A percentile compares a stretch with the other conserved stretches of the same genome.
Conservation (phyloP, 495 filamentous ascomycete species). For the Aspergillus bridgeri region DNA sequence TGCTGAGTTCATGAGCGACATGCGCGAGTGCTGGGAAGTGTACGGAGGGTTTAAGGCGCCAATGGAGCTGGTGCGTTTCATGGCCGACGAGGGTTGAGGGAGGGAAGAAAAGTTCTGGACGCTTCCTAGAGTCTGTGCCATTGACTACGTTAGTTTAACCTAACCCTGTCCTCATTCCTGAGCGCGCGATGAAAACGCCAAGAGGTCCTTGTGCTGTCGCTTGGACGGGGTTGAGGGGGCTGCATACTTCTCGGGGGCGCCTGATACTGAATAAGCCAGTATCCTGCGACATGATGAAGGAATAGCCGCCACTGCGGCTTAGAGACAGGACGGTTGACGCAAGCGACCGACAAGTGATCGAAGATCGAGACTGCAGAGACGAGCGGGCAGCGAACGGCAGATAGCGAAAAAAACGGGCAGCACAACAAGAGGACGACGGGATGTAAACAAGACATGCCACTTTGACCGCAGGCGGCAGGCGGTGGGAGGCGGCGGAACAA, state of each 20-base stretch:
- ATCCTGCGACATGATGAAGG: constrained; percentile 67
- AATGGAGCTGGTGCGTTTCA: constrained; percentile 90
- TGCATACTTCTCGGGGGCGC: constrained; percentile 66
- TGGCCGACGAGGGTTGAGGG: constrained; percentile 86
- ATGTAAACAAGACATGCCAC: constrained; percentile 33
- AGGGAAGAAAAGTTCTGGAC: constrained; percentile 77
- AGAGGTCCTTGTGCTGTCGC: not conserved
- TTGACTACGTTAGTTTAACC: constrained; percentile 14
- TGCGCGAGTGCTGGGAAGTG: constrained; percentile 70
- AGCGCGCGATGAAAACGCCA: constrained; percentile 1
- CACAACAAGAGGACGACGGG: constrained; percentile 8
- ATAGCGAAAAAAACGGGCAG: not conserved
- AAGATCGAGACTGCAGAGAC: not conserved
- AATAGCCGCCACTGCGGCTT: constrained; percentile 34
- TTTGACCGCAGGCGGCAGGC: constrained; percentile 28
- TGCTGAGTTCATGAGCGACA: constrained; percentile 81
- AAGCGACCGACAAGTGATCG: not conserved
- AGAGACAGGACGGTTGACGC: not conserved
- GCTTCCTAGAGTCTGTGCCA: constrained; percentile 67
- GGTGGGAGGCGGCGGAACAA: constrained; percentile 27
- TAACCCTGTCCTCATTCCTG: constrained; percentile 1
- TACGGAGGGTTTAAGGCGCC: constrained; percentile 60
- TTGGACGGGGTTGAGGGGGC: not conserved
- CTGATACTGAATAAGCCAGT: constrained; percentile 70
- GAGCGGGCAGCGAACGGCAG: not conserved